These are phyloP conservation scores for Plasmodium gonderi DNA, from an alignment of 169 alveolate genomes.

Conservation along the genomic window DNA sequence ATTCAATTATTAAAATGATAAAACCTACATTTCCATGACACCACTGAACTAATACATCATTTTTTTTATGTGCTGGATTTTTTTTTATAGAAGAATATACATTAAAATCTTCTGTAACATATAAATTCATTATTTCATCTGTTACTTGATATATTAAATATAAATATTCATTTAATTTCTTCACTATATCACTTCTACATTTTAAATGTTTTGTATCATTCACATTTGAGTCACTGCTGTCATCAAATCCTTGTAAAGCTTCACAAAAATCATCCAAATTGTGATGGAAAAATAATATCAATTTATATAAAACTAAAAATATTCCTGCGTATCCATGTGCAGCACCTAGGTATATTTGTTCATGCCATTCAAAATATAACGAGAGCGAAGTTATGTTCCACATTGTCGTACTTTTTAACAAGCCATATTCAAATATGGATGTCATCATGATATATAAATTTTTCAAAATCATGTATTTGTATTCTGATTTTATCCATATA, in stretches of 20 bases:
- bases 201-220: background rate
- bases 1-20: conserved; percentile 41
- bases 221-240: background rate
- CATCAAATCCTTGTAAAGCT: background rate
- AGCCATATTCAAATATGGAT: conserved; percentile 67
- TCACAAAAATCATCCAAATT: conserved; percentile 24
- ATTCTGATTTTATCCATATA: conserved; percentile 23
- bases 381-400: conserved; percentile 18
- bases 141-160: conserved; percentile 45
- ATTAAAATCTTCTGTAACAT: conserved; percentile 32
- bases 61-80: conserved; percentile 2
- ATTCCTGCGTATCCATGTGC: conserved; percentile 73
- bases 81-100: conserved; percentile 26
- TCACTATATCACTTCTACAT: background rate
- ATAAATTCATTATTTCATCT: conserved; percentile 21
- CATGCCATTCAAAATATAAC: conserved; percentile 60
- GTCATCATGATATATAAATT: conserved; percentile 36
- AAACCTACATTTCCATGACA: conserved; percentile 66
- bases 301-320: conserved; percentile 25
- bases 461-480: conserved; percentile 13
- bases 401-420: background rate
- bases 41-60: conserved; percentile 52
- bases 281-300: conserved; percentile 16
- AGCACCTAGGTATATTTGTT: conserved; percentile 46
- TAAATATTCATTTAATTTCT: conserved; percentile 22